Percentiles rank a stretch among this genome's conserved stretches.
These are phyloP conservation scores for Daldinia eschscholtzii DNA, from an alignment of 2,329 filamentous ascomycete species.

Conservation along the genomic window DNA sequence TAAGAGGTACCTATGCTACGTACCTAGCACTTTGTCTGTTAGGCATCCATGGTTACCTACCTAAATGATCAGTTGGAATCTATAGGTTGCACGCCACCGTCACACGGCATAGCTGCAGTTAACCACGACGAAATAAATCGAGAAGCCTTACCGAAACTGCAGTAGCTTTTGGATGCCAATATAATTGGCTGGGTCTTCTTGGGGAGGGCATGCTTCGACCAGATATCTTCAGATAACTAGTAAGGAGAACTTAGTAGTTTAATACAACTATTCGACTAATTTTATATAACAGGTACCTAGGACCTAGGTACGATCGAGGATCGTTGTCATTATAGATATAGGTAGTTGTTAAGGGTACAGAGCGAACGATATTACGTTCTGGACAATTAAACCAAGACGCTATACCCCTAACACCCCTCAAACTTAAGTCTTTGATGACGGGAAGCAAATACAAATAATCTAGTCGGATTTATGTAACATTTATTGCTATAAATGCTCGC, in stretches of 20 bases:
- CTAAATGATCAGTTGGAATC: neutral
- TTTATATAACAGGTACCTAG: no score
- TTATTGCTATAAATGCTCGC: neutral
- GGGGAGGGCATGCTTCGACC: no score
- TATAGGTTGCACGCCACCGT: neutral
- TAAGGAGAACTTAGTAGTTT: no score
- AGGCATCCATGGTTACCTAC: neutral
- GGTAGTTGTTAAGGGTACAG: no score
- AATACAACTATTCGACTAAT: no score
- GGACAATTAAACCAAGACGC: no score
- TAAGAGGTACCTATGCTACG: neutral
- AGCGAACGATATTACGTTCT: no score
- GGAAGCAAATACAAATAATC: neutral
- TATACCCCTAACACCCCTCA: no score
- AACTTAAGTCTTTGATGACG: neutral
- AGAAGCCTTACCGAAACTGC: neutral
- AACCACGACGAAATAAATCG: neutral
- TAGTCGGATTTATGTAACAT: neutral
- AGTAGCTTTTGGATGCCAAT: neutral
- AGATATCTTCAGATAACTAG: neutral
- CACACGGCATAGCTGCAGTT: constrained; percentile 1
- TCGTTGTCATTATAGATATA: no score
- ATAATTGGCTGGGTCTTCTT: neutral
- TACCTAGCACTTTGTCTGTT: neutral
- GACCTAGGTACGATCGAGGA: no score